These are phyloP conservation scores for Patellifolia procumbens DNA, from an alignment of 179 eudicot genomes.

Conservation along the genomic window DNA sequence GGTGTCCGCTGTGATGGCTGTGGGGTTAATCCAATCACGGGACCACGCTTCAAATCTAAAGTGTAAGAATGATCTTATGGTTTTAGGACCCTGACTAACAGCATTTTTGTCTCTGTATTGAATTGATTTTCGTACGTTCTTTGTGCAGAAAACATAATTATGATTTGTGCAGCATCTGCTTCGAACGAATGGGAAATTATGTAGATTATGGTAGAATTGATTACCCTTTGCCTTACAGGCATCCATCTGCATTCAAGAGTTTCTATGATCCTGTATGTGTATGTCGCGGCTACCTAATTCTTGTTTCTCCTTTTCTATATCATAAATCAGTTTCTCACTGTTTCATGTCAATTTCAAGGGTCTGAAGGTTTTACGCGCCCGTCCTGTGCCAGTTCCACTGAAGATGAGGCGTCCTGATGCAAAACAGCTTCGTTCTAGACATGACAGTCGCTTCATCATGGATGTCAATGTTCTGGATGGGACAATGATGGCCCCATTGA, in stretches of 20 bases:
- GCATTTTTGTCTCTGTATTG: background rate
- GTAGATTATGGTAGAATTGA: slow-evolving; percentile 69
- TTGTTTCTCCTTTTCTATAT: background rate
- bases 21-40: slow-evolving; percentile 69
- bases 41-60: slow-evolving; percentile 88
- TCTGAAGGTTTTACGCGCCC: background rate
- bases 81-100: background rate
- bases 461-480: slow-evolving; percentile 80
- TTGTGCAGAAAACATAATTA: slow-evolving; percentile 64
- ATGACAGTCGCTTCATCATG: slow-evolving; percentile 68
- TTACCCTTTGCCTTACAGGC: slow-evolving; percentile 40
- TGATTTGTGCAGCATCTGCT: slow-evolving; percentile 80
- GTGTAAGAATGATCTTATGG: slow-evolving; percentile 48
- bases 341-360: background rate
- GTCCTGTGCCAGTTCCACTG: background rate
- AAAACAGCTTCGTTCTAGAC: slow-evolving; percentile 32
- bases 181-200: slow-evolving; percentile 49
- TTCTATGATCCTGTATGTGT: slow-evolving; percentile 44
- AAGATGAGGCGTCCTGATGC: background rate
- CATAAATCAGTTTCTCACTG: background rate
- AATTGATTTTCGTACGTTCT: slow-evolving; percentile 12
- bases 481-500: slow-evolving; percentile 75
- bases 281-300: background rate
- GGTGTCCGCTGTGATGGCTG: slow-evolving; percentile 88
- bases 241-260: slow-evolving; percentile 31